A percentile compares a stretch with the other conserved stretches of the same genome.
phyloP scores from a whole-genome alignment of 2,329 filamentous ascomycete species.

The Colletotrichum sp. region DNA sequence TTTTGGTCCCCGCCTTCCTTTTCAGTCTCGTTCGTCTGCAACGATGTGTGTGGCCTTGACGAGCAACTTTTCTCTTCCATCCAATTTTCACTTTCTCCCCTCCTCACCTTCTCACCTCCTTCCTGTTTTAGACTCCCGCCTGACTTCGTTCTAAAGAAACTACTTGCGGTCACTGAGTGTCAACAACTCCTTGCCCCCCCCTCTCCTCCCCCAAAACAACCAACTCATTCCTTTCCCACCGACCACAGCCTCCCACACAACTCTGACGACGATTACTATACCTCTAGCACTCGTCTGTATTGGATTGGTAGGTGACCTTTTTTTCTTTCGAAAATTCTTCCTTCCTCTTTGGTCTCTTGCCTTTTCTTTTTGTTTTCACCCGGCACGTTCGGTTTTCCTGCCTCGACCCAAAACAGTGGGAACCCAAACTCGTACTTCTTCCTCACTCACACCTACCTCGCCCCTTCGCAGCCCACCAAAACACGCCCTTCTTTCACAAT shows the following conservation, averaged over 20 bases:
- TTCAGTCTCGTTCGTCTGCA: neutral
- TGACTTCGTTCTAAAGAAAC: neutral
- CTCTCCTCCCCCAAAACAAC: neutral
- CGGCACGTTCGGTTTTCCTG: neutral
- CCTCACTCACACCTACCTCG: neutral
- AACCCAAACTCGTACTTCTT: neutral
- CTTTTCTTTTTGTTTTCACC: neutral
- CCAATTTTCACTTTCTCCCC: neutral
- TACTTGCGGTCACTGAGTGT: neutral
- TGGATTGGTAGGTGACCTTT: neutral
- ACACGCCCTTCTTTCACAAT: neutral
- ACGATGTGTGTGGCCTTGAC: neutral
- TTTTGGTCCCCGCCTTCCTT: neutral
- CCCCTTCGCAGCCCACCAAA: neutral
- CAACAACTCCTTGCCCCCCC: neutral
- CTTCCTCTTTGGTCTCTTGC: neutral
- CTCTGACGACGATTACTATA: neutral
- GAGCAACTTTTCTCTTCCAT: neutral
- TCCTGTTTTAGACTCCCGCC: neutral
- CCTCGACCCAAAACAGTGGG: neutral
- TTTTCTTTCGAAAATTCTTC: neutral
- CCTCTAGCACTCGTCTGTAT: neutral
- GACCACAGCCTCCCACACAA: neutral
- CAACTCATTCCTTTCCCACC: neutral
- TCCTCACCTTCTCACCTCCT: neutral